Percentiles rank a stretch among this genome's conserved stretches.
These are phyloP conservation scores for Moniliella sp. DNA, from an alignment of 1,284 basidiomycete genomes.

Conservation along the genomic window DNA sequence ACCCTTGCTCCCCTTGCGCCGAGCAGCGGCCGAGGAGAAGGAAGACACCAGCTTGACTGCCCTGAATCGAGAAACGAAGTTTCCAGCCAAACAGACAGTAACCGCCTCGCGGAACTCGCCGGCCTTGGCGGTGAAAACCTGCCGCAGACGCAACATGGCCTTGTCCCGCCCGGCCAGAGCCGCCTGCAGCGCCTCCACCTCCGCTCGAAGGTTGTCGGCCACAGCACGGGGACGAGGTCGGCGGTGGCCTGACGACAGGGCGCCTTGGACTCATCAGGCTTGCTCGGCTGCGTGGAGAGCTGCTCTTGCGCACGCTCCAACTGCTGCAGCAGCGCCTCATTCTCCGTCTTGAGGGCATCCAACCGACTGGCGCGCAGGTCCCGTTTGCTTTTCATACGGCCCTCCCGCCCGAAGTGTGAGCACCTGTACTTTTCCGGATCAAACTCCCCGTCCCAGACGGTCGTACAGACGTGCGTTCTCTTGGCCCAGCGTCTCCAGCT, in stretches of 20 bases:
- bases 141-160: slow-evolving; percentile 46
- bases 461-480: slow-evolving; percentile 50
- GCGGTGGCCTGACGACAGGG: slow-evolving; percentile 19
- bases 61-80: slow-evolving; percentile 59
- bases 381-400: slow-evolving; percentile 51
- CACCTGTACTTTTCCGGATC: slow-evolving; percentile 51
- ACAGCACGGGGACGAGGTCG: slow-evolving; percentile 40
- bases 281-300: background rate
- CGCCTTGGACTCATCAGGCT: background rate
- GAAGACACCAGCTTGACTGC: slow-evolving; percentile 60
- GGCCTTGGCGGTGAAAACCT: slow-evolving; percentile 48
- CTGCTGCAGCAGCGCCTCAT: slow-evolving; percentile 43
- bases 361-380: slow-evolving; percentile 48
- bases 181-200: slow-evolving; percentile 45
- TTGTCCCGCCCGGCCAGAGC: slow-evolving; percentile 44
- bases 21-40: slow-evolving; percentile 40
- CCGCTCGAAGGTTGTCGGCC: slow-evolving; percentile 45
- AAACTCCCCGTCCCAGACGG: slow-evolving; percentile 42
- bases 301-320: slow-evolving; percentile 17
- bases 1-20: background rate
- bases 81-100: slow-evolving; percentile 59
- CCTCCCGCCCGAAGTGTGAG: slow-evolving; percentile 51
- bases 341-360: slow-evolving; percentile 52
- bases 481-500: slow-evolving; percentile 48
- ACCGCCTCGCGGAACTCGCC: slow-evolving; percentile 61